Conservation (phyloP, 2,329 filamentous ascomycete species). For the Nigrospora sphaerica region DNA sequence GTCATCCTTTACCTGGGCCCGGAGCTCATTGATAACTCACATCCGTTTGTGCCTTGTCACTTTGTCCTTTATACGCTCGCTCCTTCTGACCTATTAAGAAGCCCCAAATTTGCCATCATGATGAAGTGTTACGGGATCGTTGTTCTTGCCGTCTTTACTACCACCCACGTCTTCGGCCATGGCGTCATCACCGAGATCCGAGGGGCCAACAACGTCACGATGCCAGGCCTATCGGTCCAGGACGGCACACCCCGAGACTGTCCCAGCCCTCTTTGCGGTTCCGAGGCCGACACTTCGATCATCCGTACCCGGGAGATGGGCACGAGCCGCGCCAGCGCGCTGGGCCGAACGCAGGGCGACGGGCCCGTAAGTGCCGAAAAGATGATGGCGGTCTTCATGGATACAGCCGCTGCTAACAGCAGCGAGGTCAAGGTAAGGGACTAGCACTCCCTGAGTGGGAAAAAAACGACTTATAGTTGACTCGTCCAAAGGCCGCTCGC, state of each 20-base stretch:
- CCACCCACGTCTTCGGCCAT: slow-evolving; percentile 7
- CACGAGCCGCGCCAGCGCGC: slow-evolving; percentile 42
- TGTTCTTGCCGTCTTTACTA: slow-evolving; percentile 8
- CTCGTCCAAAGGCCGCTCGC: slow-evolving; percentile 3
- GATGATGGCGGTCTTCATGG: slow-evolving; percentile 53
- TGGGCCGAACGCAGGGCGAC: slow-evolving; percentile 52
- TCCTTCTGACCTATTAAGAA: too few species aligned
- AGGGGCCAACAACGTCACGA: slow-evolving; percentile 10
- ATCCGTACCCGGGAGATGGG: slow-evolving; percentile 52
- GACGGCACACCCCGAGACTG: slow-evolving; percentile 62
- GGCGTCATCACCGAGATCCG: slow-evolving; percentile 8
- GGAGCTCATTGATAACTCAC: too few species aligned
- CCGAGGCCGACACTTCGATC: slow-evolving; percentile 61
- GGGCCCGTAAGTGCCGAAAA: slow-evolving; percentile 47
- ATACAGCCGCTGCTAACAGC: slow-evolving; percentile 23
- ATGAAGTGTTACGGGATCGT: slow-evolving; percentile 7
- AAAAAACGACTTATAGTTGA: too few species aligned
- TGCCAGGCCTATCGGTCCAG: slow-evolving; percentile 29
- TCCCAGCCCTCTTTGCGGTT: slow-evolving; percentile 48
- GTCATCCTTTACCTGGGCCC: too few species aligned
- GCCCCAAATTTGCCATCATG: neutral
- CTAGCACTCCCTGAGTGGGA: too few species aligned
- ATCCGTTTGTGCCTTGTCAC: too few species aligned
- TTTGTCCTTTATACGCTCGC: too few species aligned
- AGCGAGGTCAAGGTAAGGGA: slow-evolving; percentile 10